Base-by-base conservation (phyloP, 257 asterid genomes). In the Fraxinus excelsior region DNA sequence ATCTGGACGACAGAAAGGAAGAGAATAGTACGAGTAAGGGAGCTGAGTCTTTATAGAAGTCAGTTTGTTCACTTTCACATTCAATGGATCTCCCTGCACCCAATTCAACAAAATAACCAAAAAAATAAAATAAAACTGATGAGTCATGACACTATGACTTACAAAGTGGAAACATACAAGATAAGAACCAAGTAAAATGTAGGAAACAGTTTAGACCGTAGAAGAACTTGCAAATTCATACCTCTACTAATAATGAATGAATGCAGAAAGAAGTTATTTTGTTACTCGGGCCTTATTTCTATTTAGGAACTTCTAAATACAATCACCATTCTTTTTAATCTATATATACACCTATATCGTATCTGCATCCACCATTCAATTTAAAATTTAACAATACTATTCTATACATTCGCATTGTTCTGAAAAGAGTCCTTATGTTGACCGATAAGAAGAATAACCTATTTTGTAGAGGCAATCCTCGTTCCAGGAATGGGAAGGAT, bases 41-140 rank as follows among this genome's bases (percentile, higher is more conserved):
- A 91, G 94, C 82, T 89, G 96, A 76, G 96, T 91, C 84, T 87
- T 91, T 82, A 84, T 91, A 40, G 97, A 91, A 74, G 88, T 87
- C 86, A 91, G 75, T 65, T 91, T 91, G 88, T 89, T 91, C 77
- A 88, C 97, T 88, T 91, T 91, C 81, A 91, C 97, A 66, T 80
- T 78, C 78, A 91, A 85, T 21, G 44, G 40, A 84, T 82, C 93
- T 60, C 93, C 97, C 97, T 89, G 89, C 80, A 82, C 18, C 65
- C 12, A 34, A 31, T 67, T 72, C 40, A 72, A 64, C 5, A 80
- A 65, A 14, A 44, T 25, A 5, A 71, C n/a, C 31, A 44, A 37
- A 32, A 81, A 65, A 37, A 37, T 29, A 81, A 64, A 23, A 71
- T 29, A 9, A 29, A 65, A 66, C 44, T 66, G 42, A 49, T 42